Percentiles rank a stretch among this genome's conserved stretches.
Evolutionary conservation across 768 basidiomycete species (phyloP).

Genomic region (Xanthoconium stramineum): DNA sequence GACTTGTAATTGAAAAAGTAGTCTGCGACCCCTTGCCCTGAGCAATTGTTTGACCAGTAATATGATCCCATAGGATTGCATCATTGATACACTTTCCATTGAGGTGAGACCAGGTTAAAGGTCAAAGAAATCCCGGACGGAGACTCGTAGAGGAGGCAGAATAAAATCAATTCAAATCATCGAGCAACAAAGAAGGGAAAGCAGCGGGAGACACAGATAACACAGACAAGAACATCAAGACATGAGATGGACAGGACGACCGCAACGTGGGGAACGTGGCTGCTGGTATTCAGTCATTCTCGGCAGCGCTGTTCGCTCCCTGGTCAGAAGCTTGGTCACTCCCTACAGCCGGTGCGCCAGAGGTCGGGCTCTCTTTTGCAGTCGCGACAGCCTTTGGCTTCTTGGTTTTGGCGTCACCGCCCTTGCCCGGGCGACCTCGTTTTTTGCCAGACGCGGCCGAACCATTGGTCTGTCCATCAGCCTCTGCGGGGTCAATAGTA

Average conservation of each 20-base stretch:
- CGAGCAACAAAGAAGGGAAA: slow-evolving; percentile 5
- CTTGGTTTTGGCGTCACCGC: slow-evolving; percentile 30
- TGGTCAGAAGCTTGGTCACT: slow-evolving; percentile 27
- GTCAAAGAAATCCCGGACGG: slow-evolving; percentile 29
- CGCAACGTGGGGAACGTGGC: background rate
- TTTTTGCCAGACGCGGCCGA: slow-evolving; percentile 25
- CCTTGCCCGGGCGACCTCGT: slow-evolving; percentile 29
- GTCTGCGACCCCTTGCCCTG: slow-evolving; percentile 16
- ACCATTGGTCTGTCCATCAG: slow-evolving; percentile 17
- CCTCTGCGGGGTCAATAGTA: slow-evolving; percentile 24
- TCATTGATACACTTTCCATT: slow-evolving; percentile 10
- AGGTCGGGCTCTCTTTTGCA: slow-evolving; percentile 15
- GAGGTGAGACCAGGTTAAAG: slow-evolving; percentile 26
- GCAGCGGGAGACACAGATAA: slow-evolving; percentile 5
- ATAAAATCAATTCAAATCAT: slow-evolving; percentile 22
- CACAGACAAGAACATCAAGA: slow-evolving; percentile 13
- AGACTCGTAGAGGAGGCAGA: slow-evolving; percentile 24
- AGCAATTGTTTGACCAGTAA: slow-evolving; percentile 32
- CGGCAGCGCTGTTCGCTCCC: slow-evolving; percentile 23
- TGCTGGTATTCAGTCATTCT: slow-evolving; percentile 18
- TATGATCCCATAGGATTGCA: slow-evolving; percentile 20
- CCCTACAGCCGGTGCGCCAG: slow-evolving; percentile 26
- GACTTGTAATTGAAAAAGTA: slow-evolving; percentile 19
- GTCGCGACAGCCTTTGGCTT: slow-evolving; percentile 26
- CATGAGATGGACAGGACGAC: background rate